Base-by-base conservation (phyloP, 2,329 filamentous ascomycete genomes). In the Alternaria incomplexa region DNA sequence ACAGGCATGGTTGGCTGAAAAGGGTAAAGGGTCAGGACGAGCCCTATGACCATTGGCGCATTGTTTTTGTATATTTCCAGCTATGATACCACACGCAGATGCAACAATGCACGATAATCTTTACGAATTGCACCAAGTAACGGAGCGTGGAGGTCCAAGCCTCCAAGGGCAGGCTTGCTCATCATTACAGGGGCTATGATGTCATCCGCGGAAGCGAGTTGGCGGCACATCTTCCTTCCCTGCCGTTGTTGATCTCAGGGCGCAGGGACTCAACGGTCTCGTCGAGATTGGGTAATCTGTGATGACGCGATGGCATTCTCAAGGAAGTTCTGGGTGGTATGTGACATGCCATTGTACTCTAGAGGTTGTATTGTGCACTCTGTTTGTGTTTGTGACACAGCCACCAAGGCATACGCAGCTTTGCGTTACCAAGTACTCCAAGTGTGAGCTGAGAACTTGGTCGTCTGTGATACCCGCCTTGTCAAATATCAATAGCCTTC, bases 11-110 rank as follows among this genome's bases (percentile, higher is more conserved):
- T 64, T 59, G 48, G 52, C 55, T 61, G 53, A 40, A 50, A 46
- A 22, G 44, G 23, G n/a, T 12, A 57, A 45, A 51, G 40, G 26
- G 23, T 12, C 22, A 20, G 30, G 56, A 44, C 17, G 26, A 44
- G n/a, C n/a, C 40, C 30, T 54, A 53, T 32, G 17, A 43, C 54
- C 54, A 20, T 53, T 53, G 58, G 65, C 60, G 54, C 56, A 59
- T 59, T 48, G 46, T 45, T 51, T 58, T 62, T 57, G 36, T 59
- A 51, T 30, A 61, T 67, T 62, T 46, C 59, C 65, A 64, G 61
- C 58, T 61, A 74, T 73, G 73, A 77, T 77, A 77, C 73, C 75
- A 77, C 65, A 64, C 57, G 57, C 63, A 71, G 65, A 69, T 65
- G 22, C 28, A 50, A 40, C 61, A 71, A 68, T 65, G 65, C 69